These are phyloP conservation scores for Penicillium paneum DNA, from an alignment of 2,329 filamentous ascomycete genomes.

Conservation along the genomic window DNA sequence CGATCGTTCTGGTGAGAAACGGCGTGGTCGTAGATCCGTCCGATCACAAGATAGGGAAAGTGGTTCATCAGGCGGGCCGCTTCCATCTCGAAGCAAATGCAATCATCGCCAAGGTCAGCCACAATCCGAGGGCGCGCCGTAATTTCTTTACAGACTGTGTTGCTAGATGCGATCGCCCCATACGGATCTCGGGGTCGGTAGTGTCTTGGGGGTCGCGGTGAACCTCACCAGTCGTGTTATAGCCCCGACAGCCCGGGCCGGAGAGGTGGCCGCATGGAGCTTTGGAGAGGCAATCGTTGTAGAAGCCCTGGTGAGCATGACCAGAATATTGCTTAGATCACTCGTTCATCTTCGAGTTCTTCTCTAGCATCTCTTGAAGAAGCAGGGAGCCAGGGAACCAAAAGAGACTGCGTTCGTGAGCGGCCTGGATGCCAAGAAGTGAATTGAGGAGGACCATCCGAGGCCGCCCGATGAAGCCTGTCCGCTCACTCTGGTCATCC, in stretches of 20 bases:
- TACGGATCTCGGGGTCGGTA: constrained; percentile 24
- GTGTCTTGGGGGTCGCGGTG: constrained; percentile 10
- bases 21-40: constrained; percentile 22
- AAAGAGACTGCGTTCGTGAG: constrained; percentile 13
- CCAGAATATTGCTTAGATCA: constrained; percentile 2
- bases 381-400: not conserved
- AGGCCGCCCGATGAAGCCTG: too few species aligned
- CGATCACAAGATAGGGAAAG: constrained; percentile 16
- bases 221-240: not conserved
- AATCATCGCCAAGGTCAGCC: constrained; percentile 1
- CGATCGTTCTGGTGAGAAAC: too few species aligned
- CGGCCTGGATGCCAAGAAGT: constrained; percentile 11
- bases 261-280: too few species aligned
- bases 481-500: constrained; percentile 7
- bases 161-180: constrained; percentile 27
- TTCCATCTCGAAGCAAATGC: constrained; percentile 17
- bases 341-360: not conserved
- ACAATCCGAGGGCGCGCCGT: constrained; percentile 7
- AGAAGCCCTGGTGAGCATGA: constrained; percentile 13
- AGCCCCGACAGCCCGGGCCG: too few species aligned
- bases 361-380: too few species aligned
- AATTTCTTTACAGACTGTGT: constrained; percentile 23
- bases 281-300: constrained; percentile 16
- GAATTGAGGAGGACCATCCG: too few species aligned
- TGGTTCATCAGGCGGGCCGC: constrained; percentile 16